Evolutionary conservation across 1,284 basidiomycete genomes (phyloP), one percentile per base, ranked within the genome.

Genomic region (Neonothopanus nambi): DNA sequence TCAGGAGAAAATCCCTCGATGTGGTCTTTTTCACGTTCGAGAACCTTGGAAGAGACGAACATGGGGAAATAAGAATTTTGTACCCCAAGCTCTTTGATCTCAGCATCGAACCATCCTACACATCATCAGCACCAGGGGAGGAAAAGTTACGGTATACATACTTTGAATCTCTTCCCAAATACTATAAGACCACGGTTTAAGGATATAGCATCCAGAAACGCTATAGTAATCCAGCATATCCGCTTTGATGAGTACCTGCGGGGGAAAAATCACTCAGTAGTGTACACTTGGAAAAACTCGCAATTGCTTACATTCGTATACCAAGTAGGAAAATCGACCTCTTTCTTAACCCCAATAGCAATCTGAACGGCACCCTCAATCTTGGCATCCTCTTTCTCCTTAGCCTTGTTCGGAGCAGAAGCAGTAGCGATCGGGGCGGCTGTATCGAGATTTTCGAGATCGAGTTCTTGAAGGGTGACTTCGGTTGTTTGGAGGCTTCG

Each of bases 191-290:
- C 93, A 95, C 0, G 97, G 97, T 70, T 95, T 95, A 58, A 99
- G 86, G 66, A 99, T 98, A 75, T 99, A 99, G 70, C 96, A 99
- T 23, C 96, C 97, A 59, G 93, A 95, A 65, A 99, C 95, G 70
- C 89, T 95, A 75, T 99, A 99, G 76, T 99, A 99, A 68, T 99
- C 97, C 53, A 99, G 76, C 96, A 99, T 98, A 66, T 99, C 95
- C 21, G 95, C 93, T 78, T 99, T 98, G 71, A 96, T 79, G 58
- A 99, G 78, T n/a, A 98, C 95, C 91, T 96, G n/a, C n/a, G n/a
- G n/a, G n/a, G n/a, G n/a, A n/a, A 41, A 30, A 44, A 45, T 20
- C 57, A 26, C 38, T 52, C 52, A 48, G 30, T 28, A 51, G 43
- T 9, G 47, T 33, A 13, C 17, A 46, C 46, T 20, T 5, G 5